Percentiles rank a stretch among this genome's conserved stretches.
Evolutionary conservation across 768 basidiomycete species (phyloP).

Genomic region (Leccinum disarticulatum): DNA sequence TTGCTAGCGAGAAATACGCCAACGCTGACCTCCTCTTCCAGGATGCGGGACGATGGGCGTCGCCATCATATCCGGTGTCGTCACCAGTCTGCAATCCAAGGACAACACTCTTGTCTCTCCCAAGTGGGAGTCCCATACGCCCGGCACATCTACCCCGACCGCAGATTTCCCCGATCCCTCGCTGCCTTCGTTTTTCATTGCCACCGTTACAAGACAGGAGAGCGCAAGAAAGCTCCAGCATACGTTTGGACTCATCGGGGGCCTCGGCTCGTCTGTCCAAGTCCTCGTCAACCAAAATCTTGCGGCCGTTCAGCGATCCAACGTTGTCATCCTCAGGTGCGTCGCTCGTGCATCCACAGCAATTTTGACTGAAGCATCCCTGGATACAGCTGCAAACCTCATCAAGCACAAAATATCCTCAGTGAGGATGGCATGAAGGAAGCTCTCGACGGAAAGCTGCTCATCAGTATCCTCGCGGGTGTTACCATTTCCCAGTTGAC

Average conservation of each 20-base stretch:
- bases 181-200: constrained; percentile 76
- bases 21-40: constrained; percentile 30
- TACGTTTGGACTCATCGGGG: constrained; percentile 58
- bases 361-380: constrained; percentile 1
- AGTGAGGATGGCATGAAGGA: constrained; percentile 72
- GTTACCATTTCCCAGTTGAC: constrained; percentile 83
- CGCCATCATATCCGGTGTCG: constrained; percentile 89
- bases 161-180: constrained; percentile 57
- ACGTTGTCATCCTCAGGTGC: constrained; percentile 89
- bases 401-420: constrained; percentile 76
- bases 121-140: constrained; percentile 70
- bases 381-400: constrained; percentile 82
- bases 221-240: constrained; percentile 64
- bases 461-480: constrained; percentile 98
- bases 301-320: constrained; percentile 64
- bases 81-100: constrained; percentile 72
- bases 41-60: constrained; percentile 99
- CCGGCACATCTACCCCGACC: constrained; percentile 73
- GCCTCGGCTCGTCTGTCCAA: constrained; percentile 65
- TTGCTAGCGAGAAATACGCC: constrained; percentile 8
- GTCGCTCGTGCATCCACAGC: constrained; percentile 19
- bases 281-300: constrained; percentile 72
- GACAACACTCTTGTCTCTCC: constrained; percentile 27
- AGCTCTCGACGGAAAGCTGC: constrained; percentile 83
- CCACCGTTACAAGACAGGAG: constrained; percentile 82